Evolutionary conservation across 129 eudicot species (phyloP).

Genomic region (Tagetes patula): DNA sequence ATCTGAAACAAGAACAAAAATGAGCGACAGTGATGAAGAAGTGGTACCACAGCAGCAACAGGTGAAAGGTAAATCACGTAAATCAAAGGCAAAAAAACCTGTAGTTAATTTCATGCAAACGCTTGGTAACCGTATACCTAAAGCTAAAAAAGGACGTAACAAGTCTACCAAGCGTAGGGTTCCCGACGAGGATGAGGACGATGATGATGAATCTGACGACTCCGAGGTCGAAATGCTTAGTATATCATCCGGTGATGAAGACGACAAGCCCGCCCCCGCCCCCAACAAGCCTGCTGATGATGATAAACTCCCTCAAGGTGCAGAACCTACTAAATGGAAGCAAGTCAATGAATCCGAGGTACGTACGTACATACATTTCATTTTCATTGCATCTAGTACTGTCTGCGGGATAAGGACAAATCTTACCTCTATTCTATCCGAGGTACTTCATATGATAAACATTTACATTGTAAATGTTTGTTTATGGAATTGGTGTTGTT

Average conservation of each 20-base stretch:
- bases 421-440: too few relatives aligned
- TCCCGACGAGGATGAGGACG: slow-evolving; percentile 26
- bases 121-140: slow-evolving; percentile 37
- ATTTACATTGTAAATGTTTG: background rate
- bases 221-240: slow-evolving; percentile 89
- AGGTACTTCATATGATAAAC: too few relatives aligned
- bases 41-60: slow-evolving; percentile 64
- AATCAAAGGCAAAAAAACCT: slow-evolving; percentile 61
- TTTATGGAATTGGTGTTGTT: slow-evolving; percentile 15
- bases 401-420: background rate
- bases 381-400: too few relatives aligned
- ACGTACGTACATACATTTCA: background rate
- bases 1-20: slow-evolving; percentile 13
- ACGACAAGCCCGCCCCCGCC: slow-evolving; percentile 15
- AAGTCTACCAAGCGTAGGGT: slow-evolving; percentile 10
- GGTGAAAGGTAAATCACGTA: slow-evolving; percentile 57
- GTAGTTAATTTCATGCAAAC: slow-evolving; percentile 75
- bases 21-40: slow-evolving; percentile 77
- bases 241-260: slow-evolving; percentile 95
- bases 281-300: slow-evolving; percentile 37
- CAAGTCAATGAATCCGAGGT: slow-evolving; percentile 89
- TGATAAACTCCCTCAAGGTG: slow-evolving; percentile 52
- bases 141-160: slow-evolving; percentile 11
- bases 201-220: slow-evolving; percentile 48
- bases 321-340: slow-evolving; percentile 83